These are phyloP conservation scores for Talaromyces islandicus DNA, from an alignment of 2,329 filamentous ascomycete genomes.

Conservation along the genomic window DNA sequence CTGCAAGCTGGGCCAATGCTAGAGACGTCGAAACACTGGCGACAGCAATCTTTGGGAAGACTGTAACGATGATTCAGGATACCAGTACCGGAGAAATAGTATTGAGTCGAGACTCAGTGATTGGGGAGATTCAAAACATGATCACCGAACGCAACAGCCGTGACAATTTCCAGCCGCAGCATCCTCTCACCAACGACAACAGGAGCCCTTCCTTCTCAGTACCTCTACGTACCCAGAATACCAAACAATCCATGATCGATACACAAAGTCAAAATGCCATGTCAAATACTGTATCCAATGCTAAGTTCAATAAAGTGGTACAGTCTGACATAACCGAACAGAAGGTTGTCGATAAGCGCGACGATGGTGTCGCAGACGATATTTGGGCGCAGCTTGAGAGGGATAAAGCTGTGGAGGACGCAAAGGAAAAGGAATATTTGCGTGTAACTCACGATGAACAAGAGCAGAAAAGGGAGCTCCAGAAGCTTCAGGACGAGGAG, in stretches of 20 bases:
- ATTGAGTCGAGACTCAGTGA: slow-evolving; percentile 8
- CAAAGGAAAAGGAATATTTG: background rate
- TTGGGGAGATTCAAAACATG: slow-evolving; percentile 14
- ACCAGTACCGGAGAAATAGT: background rate
- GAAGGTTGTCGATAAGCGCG: slow-evolving; percentile 5
- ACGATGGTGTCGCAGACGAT: slow-evolving; percentile 19
- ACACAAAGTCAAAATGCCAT: background rate
- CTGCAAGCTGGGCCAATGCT: slow-evolving; percentile 57
- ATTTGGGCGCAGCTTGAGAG: slow-evolving; percentile 19
- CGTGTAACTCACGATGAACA: background rate
- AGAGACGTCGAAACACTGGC: slow-evolving; percentile 55
- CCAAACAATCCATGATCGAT: background rate
- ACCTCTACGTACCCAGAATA: background rate
- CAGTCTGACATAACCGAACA: background rate
- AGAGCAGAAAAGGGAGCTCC: background rate
- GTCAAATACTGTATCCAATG: background rate
- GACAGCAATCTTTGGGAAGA: slow-evolving; percentile 43
- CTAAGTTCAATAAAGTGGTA: background rate
- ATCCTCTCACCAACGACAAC: too few relatives aligned
- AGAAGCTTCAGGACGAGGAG: background rate
- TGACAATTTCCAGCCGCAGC: background rate
- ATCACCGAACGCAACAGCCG: background rate
- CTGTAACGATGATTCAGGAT: slow-evolving; percentile 13
- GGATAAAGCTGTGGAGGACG: slow-evolving; percentile 9
- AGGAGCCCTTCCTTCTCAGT: too few relatives aligned